Conservation (phyloP, 371 early-diverging fungal species). For the Mucor lusitanicus region DNA sequence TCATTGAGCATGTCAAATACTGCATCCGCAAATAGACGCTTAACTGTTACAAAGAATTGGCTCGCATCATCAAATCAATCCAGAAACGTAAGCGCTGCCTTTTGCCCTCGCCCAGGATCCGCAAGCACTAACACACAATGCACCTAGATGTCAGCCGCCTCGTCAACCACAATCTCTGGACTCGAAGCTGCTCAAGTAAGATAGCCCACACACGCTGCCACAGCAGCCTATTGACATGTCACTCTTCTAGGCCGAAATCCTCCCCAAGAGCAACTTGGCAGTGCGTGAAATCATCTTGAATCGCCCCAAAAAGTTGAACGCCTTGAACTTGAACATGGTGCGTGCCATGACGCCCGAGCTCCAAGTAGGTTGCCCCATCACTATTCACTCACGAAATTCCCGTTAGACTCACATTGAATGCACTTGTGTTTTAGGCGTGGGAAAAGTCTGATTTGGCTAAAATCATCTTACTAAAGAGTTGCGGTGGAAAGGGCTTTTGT, state of each 20-base stretch:
- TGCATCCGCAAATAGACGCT: slow-evolving; percentile 27
- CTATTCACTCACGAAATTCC: neutral
- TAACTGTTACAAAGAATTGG: slow-evolving; percentile 25
- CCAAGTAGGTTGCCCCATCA: slow-evolving; percentile 51
- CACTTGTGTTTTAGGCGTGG: slow-evolving; percentile 69
- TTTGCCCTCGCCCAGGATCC: neutral
- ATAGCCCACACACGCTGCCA: neutral
- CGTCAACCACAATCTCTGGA: slow-evolving; percentile 6
- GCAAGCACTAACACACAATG: neutral
- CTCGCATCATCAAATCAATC: slow-evolving; percentile 8
- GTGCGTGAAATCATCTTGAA: slow-evolving; percentile 85
- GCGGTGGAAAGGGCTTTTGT: slow-evolving; percentile 87
- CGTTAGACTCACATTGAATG: neutral
- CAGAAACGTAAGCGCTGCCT: neutral
- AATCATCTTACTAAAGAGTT: slow-evolving; percentile 81
- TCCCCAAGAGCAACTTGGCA: slow-evolving; percentile 50
- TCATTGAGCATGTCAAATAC: slow-evolving; percentile 8
- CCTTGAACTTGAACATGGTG: slow-evolving; percentile 89
- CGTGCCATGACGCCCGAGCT: slow-evolving; percentile 81
- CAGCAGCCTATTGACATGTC: neutral
- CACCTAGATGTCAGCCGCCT: slow-evolving; percentile 16
- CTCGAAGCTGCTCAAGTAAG: slow-evolving; percentile 17
- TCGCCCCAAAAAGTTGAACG: slow-evolving; percentile 86
- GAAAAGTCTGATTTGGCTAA: slow-evolving; percentile 86
- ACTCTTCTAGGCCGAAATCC: slow-evolving; percentile 26